These are phyloP conservation scores for Ceratocystis albifundus DNA, from an alignment of 2,329 filamentous ascomycete genomes.

Conservation along the genomic window DNA sequence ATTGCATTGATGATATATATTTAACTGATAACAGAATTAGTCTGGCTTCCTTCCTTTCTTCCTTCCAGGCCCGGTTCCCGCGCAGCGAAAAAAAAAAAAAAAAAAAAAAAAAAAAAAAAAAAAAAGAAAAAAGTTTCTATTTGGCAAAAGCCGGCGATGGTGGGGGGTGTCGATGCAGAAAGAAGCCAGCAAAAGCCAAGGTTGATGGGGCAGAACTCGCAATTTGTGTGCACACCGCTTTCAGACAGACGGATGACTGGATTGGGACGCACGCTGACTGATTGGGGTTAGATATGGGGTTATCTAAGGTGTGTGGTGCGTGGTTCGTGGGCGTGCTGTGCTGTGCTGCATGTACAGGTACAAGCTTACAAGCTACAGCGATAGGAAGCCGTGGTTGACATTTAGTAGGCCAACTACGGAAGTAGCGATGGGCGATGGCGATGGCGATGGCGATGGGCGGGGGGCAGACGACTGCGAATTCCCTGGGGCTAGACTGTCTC, in stretches of 20 bases:
- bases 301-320: too few species aligned
- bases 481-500: too few species aligned
- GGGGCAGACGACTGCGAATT: too few species aligned
- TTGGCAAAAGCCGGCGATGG: slow-evolving; percentile 6
- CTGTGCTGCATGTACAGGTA: neutral
- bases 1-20: too few species aligned
- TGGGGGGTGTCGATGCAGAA: neutral
- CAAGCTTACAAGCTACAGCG: too few species aligned
- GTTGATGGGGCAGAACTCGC: neutral
- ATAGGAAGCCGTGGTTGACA: too few species aligned
- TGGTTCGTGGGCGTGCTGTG: neutral
- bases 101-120: neutral
- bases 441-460: too few species aligned
- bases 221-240: slow-evolving; percentile 11
- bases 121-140: neutral
- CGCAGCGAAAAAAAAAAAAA: neutral
- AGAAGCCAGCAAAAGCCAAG: neutral
- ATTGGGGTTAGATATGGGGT: neutral
- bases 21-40: too few species aligned
- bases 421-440: neutral
- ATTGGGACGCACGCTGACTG: neutral
- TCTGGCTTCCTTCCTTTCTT: neutral
- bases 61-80: neutral
- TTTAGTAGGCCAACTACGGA: neutral
- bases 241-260: neutral